Conservation (phyloP, 164 flowering plant species). For the Cinnamomum chago region DNA sequence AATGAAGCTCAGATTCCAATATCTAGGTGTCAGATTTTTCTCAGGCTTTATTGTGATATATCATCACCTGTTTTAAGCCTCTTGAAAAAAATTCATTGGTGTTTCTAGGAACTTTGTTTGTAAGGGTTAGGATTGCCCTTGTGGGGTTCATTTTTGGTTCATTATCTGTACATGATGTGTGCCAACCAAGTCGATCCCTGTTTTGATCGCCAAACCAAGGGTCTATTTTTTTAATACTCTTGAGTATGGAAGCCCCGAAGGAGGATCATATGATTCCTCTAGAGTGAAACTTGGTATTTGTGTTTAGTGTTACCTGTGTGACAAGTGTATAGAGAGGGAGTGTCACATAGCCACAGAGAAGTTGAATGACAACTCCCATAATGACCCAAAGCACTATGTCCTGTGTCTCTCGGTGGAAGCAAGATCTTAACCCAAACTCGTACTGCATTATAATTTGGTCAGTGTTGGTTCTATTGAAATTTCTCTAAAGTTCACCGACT, state of each 20-base stretch:
- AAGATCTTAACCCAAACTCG: conserved; percentile 54
- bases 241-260: neutral
- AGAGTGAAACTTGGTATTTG: neutral
- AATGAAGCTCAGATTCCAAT: no score
- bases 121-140: neutral
- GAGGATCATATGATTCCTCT: neutral
- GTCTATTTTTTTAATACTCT: neutral
- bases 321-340: conserved; percentile 68
- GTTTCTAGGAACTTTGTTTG: neutral
- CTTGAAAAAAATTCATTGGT: no score
- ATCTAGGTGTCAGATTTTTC: no score
- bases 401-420: conserved; percentile 45
- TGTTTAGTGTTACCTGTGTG: conserved; percentile 44
- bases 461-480: conserved; percentile 2
- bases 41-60: no score
- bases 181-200: neutral
- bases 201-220: neutral
- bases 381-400: conserved; percentile 44
- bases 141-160: neutral
- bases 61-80: no score
- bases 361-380: conserved; percentile 49
- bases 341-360: conserved; percentile 67
- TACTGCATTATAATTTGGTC: conserved; percentile 33
- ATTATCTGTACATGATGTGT: neutral
- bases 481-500: conserved; percentile 1